Evolutionary conservation across 2,329 filamentous ascomycete genomes (phyloP), one percentile per base, ranked within the genome.

Genomic region (Penicillium sp.): DNA sequence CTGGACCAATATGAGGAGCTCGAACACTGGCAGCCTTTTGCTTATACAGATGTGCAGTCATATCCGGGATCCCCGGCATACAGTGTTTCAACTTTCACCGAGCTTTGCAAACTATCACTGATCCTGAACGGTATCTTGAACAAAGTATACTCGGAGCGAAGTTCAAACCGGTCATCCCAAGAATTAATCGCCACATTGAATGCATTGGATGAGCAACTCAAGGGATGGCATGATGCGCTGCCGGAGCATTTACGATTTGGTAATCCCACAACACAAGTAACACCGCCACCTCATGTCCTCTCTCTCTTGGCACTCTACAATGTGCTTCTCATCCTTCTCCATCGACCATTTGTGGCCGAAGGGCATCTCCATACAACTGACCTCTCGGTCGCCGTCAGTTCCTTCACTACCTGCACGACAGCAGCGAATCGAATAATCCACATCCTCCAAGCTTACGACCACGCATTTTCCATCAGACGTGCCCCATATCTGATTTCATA

Each of bases 401-500:
- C 80, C 1, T 74, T 80, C 59, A 68, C 73, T 49, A 75, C 72
- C 35, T 84, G 82, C 56, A 76, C 78, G 0, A 70, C 71, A 1
- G 80, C 81, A 0, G 81, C 81, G 0, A 70, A 71, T 10, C 71
- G 73, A 14, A 83, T 83, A 3, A 74, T 76, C 14, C 66, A 70
- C 3, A 65, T 84, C 0, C 62, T 83, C 0, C 73, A 75, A 21
- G 69, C 73, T 5, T 83, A 83, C 45, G 73, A 81, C 24, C 67
- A 69, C 29, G 70, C 75, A 0, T 84, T 81, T 41, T 79, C 76
- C 1, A 72, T 82, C 1, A 69, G 73, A 11, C 68, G 75, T 11
- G 79, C 82, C 0, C 82, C 82, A 0, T 84, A 84, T 53, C 68
- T 84, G 1, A 66, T 69, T 3, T 82, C 80, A 0, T 85, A 85